These are phyloP conservation scores for Fistulinella cinereoalba DNA, from an alignment of 1,284 basidiomycete species.

Conservation along the genomic window DNA sequence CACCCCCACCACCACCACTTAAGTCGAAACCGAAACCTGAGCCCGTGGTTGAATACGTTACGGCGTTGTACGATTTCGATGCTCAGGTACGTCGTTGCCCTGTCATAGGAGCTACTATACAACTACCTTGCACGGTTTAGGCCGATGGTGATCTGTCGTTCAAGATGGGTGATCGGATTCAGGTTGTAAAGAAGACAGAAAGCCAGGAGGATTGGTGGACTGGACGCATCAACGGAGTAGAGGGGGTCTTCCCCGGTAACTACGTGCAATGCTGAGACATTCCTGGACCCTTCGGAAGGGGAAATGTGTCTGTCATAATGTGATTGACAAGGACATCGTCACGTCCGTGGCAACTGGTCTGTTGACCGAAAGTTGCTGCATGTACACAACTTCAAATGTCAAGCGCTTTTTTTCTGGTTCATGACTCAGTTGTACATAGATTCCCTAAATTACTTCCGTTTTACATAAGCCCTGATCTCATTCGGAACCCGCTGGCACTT, in stretches of 20 bases:
- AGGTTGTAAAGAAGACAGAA: slow-evolving; percentile 82
- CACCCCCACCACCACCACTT: slow-evolving; percentile 87
- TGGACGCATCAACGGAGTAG: slow-evolving; percentile 76
- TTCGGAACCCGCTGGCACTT: no score
- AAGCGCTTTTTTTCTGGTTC: no score
- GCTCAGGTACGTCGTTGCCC: slow-evolving; percentile 57
- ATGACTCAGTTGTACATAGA: no score
- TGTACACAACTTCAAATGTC: no score
- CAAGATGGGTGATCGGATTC: slow-evolving; percentile 89
- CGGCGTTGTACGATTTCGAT: slow-evolving; percentile 93
- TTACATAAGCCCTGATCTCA: no score
- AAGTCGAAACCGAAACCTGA: slow-evolving; percentile 75
- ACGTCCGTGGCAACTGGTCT: not conserved
- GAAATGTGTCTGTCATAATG: no score
- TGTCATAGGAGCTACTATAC: not conserved
- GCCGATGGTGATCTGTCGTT: slow-evolving; percentile 95
- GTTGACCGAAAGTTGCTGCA: no score
- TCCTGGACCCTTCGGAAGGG: not conserved
- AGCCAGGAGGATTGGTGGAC: slow-evolving; percentile 99
- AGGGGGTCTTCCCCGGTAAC: slow-evolving; percentile 93
- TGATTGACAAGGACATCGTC: not conserved
- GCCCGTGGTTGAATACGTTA: slow-evolving; percentile 70
- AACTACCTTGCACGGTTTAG: slow-evolving; percentile 39
- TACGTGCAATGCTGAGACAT: slow-evolving; percentile 37
- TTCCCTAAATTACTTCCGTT: no score